These are phyloP conservation scores for Phaeotremella skinneri DNA, from an alignment of 768 basidiomycete genomes.

Conservation along the genomic window DNA sequence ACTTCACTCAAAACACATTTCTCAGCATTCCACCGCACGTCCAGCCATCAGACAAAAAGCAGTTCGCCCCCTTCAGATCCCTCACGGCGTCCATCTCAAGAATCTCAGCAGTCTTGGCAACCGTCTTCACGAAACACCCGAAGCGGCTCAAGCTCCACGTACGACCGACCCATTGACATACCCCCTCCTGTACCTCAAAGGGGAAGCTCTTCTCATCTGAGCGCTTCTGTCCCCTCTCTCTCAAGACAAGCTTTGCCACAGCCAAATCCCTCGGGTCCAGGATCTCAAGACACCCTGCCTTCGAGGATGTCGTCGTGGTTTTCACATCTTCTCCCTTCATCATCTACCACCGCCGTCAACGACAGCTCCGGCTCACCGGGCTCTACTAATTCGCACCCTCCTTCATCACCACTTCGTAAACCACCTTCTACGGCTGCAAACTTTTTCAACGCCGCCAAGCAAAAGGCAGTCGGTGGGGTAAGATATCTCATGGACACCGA, in stretches of 20 bases:
- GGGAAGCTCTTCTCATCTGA: constrained; percentile 24
- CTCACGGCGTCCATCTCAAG: constrained; percentile 32
- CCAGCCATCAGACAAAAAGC: constrained; percentile 8
- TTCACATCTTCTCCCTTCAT: constrained; percentile 40
- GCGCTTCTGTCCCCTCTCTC: constrained; percentile 38
- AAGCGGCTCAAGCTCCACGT: constrained; percentile 29
- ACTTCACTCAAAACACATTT: constrained; percentile 4
- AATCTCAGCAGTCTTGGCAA: constrained; percentile 34
- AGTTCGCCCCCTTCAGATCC: constrained; percentile 7
- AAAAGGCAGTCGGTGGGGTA: constrained; percentile 55
- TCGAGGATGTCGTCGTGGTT: constrained; percentile 48
- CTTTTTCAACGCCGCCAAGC: constrained; percentile 46
- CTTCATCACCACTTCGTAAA: constrained; percentile 42
- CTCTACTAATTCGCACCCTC: constrained; percentile 13
- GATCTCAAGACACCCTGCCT: constrained; percentile 26
- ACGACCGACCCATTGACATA: constrained; percentile 22
- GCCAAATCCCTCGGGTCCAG: constrained; percentile 14
- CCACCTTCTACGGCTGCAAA: constrained; percentile 38
- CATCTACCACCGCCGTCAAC: constrained; percentile 19
- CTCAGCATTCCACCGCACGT: constrained; percentile 7
- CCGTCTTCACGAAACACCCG: constrained; percentile 13
- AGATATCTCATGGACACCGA: constrained; percentile 89
- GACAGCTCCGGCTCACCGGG: constrained; percentile 10
- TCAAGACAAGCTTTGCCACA: constrained; percentile 34
- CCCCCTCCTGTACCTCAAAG: constrained; percentile 28